Evolutionary conservation across 108 stramenopile genomes (phyloP).

Genomic region (Discostella stelligeroides): DNA sequence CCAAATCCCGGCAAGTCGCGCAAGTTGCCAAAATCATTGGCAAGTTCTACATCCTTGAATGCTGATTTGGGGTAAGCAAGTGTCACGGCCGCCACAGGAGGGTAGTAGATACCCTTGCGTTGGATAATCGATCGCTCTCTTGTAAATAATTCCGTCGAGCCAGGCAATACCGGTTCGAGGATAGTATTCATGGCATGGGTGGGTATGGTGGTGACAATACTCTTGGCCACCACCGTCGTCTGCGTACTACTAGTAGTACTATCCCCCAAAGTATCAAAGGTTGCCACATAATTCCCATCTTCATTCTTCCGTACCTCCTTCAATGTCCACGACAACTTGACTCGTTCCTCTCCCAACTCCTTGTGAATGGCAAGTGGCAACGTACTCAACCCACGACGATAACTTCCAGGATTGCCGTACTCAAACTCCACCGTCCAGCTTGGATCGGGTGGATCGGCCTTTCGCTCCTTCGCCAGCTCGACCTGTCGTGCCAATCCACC

Average conservation of each 20-base stretch:
- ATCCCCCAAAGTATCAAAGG: conserved; percentile 81
- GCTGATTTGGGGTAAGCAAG: conserved; percentile 91
- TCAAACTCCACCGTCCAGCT: conserved; percentile 83
- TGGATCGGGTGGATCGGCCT: conserved; percentile 74
- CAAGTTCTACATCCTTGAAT: conserved; percentile 86
- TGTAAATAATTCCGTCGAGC: conserved; percentile 73
- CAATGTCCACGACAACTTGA: conserved; percentile 76
- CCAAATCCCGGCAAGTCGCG: conserved; percentile 92
- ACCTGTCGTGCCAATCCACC: conserved; percentile 81
- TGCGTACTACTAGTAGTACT: too few relatives aligned
- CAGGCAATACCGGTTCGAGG: conserved; percentile 74
- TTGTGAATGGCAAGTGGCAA: conserved; percentile 81
- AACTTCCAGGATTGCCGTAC: conserved; percentile 89
- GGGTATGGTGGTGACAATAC: conserved; percentile 84
- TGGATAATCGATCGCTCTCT: conserved; percentile 58
- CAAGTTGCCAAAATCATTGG: conserved; percentile 75
- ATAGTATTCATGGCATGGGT: conserved; percentile 66
- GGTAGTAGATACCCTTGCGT: conserved; percentile 84
- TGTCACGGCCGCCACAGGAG: conserved; percentile 93
- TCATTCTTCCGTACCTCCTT: conserved; percentile 49
- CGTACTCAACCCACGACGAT: conserved; percentile 78
- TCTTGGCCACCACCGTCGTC: conserved; percentile 61
- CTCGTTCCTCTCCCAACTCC: conserved; percentile 65
- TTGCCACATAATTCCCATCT: conserved; percentile 57
- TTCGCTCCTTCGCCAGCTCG: conserved; percentile 79